These are phyloP conservation scores for Candida coquimbonensis DNA, from an alignment of 805 yeast genomes.

Conservation along the genomic window DNA sequence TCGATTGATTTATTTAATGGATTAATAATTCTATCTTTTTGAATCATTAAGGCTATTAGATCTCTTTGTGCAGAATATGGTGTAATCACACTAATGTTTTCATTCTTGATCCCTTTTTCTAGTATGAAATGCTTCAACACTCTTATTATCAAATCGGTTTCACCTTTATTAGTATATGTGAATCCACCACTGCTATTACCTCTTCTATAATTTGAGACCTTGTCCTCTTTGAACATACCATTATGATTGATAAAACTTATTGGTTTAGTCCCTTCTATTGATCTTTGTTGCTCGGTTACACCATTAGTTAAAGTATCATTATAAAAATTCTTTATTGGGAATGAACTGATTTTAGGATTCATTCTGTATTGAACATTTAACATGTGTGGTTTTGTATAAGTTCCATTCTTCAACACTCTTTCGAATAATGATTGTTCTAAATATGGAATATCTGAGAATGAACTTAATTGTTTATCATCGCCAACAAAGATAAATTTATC, in stretches of 20 bases:
- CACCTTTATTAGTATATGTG: conserved; percentile 52
- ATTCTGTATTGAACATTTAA: conserved; percentile 63
- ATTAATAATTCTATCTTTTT: conserved; percentile 46
- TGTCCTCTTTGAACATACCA: conserved; percentile 40
- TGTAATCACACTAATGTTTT: conserved; percentile 59
- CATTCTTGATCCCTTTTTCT: conserved; percentile 43
- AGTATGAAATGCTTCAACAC: conserved; percentile 43
- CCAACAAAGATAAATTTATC: conserved; percentile 66
- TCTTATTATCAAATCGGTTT: conserved; percentile 41
- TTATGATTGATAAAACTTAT: conserved; percentile 54
- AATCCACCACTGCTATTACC: conserved; percentile 39
- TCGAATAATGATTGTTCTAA: conserved; percentile 64
- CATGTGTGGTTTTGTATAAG: conserved; percentile 57
- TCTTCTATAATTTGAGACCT: conserved; percentile 38
- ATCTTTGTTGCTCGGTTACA: conserved; percentile 44
- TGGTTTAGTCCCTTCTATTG: conserved; percentile 43
- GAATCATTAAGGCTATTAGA: conserved; percentile 43
- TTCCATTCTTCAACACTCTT: conserved; percentile 54
- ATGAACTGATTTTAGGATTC: conserved; percentile 61
- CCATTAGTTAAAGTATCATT: conserved; percentile 48
- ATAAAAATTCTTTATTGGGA: conserved; percentile 48
- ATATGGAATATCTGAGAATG: conserved; percentile 62
- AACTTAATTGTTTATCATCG: conserved; percentile 68
- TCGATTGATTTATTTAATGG: conserved; percentile 42
- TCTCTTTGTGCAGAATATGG: conserved; percentile 77